Evolutionary conservation across 139 green algal species (phyloP), one percentile per base, ranked within the genome.

Genomic region (Desmodesmus armatus): DNA sequence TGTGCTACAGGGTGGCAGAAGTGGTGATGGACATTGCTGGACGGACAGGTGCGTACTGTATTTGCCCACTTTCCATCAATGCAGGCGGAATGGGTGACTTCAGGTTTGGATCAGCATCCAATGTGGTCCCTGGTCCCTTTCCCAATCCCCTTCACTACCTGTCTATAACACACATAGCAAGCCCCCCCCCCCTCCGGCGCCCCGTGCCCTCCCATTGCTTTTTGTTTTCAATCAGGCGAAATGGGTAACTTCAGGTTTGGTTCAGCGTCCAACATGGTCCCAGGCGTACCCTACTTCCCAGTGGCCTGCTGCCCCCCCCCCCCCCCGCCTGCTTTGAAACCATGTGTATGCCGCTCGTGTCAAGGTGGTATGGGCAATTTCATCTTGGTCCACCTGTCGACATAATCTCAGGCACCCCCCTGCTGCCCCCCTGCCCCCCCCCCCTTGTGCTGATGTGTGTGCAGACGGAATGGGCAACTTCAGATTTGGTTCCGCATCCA

Each of bases 231-330:
- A 19, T 79, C 83, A 29, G 76, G 4, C 0, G 89, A 76, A 2
- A 71, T 70, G 35, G 83, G 70, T 2, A 86, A 73, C 70, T 93
- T 93, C 51, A 81, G 87, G 23, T 92, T 93, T 51, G 89, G 43
- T 2, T 66, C 82, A 0, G 53, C 69, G 11, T 85, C 78, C 47
- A 90, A 87, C 80, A 87, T 86, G n/a, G 39, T 15, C 0, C 49
- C 80, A 21, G 70, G 67, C 3, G 90, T 90, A 35, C 90, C 90
- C 0, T 93, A 86, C 80, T 93, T 93, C 74, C 90, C 90, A 19
- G 90, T 84, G 37, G 81, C 88, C 5, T n/a, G n/a, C n/a, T n/a
- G n/a, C n/a, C n/a, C n/a, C n/a, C n/a, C n/a, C n/a, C n/a, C n/a
- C n/a, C n/a, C n/a, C n/a, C n/a, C n/a, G n/a, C n/a, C n/a, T n/a